Percentiles rank a stretch among this genome's conserved stretches.
Conservation (phyloP, 108 stramenopile genomes). For the Poteriospumella lacustris region DNA sequence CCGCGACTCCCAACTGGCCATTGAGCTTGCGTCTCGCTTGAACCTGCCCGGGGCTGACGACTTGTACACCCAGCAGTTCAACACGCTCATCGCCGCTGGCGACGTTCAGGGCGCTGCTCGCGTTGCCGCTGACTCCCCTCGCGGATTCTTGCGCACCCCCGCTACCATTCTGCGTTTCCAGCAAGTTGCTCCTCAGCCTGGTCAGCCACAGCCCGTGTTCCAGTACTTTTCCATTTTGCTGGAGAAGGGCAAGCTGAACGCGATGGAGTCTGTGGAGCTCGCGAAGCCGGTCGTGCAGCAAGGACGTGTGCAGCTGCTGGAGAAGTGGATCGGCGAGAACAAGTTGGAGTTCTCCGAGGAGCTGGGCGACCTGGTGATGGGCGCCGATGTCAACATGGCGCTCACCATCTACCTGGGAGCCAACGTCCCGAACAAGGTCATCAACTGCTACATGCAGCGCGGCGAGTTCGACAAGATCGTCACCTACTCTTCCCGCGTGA, state of each 20-base stretch:
- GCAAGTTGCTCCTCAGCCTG: constrained; percentile 90
- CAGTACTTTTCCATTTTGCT: constrained; percentile 95
- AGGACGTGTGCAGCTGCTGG: constrained; percentile 86
- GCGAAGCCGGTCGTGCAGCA: constrained; percentile 91
- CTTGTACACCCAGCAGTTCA: constrained; percentile 85
- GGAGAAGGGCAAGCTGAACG: constrained; percentile 87
- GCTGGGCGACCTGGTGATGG: constrained; percentile 95
- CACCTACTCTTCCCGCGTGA: constrained; percentile 87
- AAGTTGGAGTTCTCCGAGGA: constrained; percentile 86
- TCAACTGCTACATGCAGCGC: constrained; percentile 93
- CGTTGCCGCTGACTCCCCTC: constrained; percentile 72
- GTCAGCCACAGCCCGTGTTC: constrained; percentile 89
- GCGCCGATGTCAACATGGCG: constrained; percentile 86
- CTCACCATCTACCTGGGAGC: constrained; percentile 91
- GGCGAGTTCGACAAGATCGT: constrained; percentile 99
- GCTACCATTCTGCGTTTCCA: constrained; percentile 95
- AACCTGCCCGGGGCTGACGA: constrained; percentile 94
- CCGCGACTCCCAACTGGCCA: constrained; percentile 81
- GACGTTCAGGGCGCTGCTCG: constrained; percentile 83
- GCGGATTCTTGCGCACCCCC: constrained; percentile 82
- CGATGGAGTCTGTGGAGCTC: constrained; percentile 93
- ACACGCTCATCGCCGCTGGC: constrained; percentile 76
- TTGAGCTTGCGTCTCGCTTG: constrained; percentile 85
- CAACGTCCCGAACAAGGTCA: constrained; percentile 90
- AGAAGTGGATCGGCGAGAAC: constrained; percentile 99